Evolutionary conservation across 2,329 filamentous ascomycete species (phyloP).

Genomic region (Aspergillus chevalieri): DNA sequence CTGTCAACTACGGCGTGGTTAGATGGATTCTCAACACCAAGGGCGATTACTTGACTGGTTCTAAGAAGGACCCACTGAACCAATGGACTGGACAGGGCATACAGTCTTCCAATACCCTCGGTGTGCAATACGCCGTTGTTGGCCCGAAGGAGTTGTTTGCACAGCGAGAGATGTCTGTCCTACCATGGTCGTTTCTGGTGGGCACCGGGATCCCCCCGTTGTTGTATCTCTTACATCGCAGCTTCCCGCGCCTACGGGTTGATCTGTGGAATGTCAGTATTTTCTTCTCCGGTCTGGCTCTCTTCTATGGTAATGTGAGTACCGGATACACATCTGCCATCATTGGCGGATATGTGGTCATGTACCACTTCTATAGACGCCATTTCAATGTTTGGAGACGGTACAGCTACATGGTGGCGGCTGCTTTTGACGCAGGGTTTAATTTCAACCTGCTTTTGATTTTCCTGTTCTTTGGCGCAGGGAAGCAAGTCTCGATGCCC

Average conservation of each 20-base stretch:
- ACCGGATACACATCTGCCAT: constrained; percentile 54
- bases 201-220: constrained; percentile 25
- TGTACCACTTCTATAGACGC: constrained; percentile 54
- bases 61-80: constrained; percentile 48
- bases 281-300: constrained; percentile 51
- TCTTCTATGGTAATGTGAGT: constrained; percentile 57
- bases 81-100: constrained; percentile 58
- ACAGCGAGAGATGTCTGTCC: constrained; percentile 20
- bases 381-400: constrained; percentile 53
- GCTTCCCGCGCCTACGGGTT: constrained; percentile 50
- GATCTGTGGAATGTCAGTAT: constrained; percentile 58
- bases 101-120: constrained; percentile 47
- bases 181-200: constrained; percentile 28
- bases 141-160: constrained; percentile 30
- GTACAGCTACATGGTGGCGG: constrained; percentile 57
- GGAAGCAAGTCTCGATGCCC: constrained; percentile 54
- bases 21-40: constrained; percentile 56
- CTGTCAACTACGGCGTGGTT: constrained; percentile 57
- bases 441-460: constrained; percentile 58
- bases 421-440: constrained; percentile 57
- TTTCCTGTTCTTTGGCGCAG: constrained; percentile 55
- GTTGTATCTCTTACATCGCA: constrained; percentile 47
- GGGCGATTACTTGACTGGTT: constrained; percentile 49
- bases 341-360: constrained; percentile 56
- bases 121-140: constrained; percentile 56